Evolutionary conservation across 495 filamentous ascomycete species (phyloP), one percentile per base, ranked within the genome.

Genomic region (Xylaria bambusicola): DNA sequence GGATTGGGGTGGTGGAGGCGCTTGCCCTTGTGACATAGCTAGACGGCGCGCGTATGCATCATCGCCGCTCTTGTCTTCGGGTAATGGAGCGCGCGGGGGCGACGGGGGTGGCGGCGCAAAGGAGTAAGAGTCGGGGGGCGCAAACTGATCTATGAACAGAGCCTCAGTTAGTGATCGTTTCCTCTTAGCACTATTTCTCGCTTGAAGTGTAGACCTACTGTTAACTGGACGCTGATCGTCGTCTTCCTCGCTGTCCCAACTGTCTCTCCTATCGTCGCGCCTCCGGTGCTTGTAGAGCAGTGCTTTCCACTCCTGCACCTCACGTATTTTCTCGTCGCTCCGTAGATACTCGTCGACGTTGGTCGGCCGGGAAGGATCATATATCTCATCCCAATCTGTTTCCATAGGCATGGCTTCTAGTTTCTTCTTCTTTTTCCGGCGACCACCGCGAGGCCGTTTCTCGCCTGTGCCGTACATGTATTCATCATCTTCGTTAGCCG

Each of bases 351-450:
- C 89, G 46, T 92, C 86, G 58, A 93, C 92, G 55, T 84, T 90
- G 40, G 92, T 97, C 1, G 93, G 93, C 20, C 88, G 75, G 2
- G 88, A 80, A 0, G 91, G 89, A 65, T 97, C 93, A 66, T 97
- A 98, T 44, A 93, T 85, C 69, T 96, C 93, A 67, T 96, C 90
- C 93, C 93, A 97, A 67, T 96, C 86, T 41, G 89, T 89, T 50
- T 84, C 76, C 36, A 79, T 64, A 41, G 76, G 81, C 6, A 81
- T 71, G 38, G 83, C 77, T 23, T 89, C 86, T 36, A 80, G 77
- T 63, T 85, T 84, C 80, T 93, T 94, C 36, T 60, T 60, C 49
- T 60, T 85, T 77, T 93, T 93, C 58, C 84, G 78, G 29, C 79
- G 72, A n/a, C 91, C 90, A 40, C 91, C 91, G 53, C 92, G 86